Conservation (phyloP, 2,329 filamentous ascomycete species). For the Alternaria tenuissima region DNA sequence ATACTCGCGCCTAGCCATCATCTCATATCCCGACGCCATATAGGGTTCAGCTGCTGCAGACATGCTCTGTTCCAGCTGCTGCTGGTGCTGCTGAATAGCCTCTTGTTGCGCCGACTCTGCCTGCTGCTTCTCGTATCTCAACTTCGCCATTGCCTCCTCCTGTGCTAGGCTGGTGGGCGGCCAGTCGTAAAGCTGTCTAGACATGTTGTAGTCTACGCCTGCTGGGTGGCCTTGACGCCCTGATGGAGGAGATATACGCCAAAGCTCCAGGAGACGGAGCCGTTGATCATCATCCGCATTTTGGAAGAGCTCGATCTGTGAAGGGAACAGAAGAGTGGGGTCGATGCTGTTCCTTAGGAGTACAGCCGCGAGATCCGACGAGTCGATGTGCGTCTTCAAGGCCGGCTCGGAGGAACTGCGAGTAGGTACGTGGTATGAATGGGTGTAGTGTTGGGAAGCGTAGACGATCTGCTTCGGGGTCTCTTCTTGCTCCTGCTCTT, state of each 20-base stretch:
- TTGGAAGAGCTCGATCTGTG: slow-evolving; percentile 81
- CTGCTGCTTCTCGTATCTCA: slow-evolving; percentile 66
- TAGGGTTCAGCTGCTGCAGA: slow-evolving; percentile 73
- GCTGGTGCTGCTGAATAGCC: slow-evolving; percentile 39
- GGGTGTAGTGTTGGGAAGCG: slow-evolving; percentile 84
- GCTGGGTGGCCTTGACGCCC: slow-evolving; percentile 44
- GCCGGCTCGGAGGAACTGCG: slow-evolving; percentile 41
- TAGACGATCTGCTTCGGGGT: slow-evolving; percentile 67
- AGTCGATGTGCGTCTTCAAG: slow-evolving; percentile 41
- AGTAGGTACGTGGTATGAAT: slow-evolving; percentile 71
- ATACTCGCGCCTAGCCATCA: slow-evolving; percentile 70
- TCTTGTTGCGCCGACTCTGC: slow-evolving; percentile 37
- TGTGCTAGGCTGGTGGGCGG: slow-evolving; percentile 63
- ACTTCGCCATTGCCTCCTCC: slow-evolving; percentile 63
- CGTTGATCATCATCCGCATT: slow-evolving; percentile 77
- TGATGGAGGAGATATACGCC: slow-evolving; percentile 78
- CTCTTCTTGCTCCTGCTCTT: slow-evolving; percentile 28
- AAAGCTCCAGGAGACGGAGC: slow-evolving; percentile 79
- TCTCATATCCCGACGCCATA: slow-evolving; percentile 82
- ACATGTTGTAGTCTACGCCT: slow-evolving; percentile 56
- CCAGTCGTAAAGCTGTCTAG: slow-evolving; percentile 58
- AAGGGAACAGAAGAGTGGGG: slow-evolving; percentile 71
- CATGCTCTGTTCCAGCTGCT: slow-evolving; percentile 43
- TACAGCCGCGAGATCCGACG: slow-evolving; percentile 62
- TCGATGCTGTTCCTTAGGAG: slow-evolving; percentile 75